Evolutionary conservation across 1,284 basidiomycete species (phyloP).

Genomic region (Tylopilus sp.): DNA sequence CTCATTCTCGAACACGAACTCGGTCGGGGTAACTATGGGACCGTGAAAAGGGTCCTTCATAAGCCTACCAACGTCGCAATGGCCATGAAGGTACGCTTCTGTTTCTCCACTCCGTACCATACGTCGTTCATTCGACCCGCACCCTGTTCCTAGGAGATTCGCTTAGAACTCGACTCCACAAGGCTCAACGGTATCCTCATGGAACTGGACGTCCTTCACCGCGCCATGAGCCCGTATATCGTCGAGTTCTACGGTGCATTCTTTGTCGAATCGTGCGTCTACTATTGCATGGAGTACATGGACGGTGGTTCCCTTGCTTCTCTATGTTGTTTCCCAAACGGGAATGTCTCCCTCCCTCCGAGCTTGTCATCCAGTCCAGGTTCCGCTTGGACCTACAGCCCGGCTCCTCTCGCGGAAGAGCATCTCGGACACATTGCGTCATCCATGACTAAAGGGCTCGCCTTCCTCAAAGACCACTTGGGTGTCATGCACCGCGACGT

Average conservation of each 20-base stretch:
- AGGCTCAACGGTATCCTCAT: slow-evolving; percentile 97
- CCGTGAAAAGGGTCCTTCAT: slow-evolving; percentile 93
- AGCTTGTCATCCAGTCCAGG: slow-evolving; percentile 33
- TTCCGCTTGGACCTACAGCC: slow-evolving; percentile 35
- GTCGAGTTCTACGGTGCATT: slow-evolving; percentile 99
- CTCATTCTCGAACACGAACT: slow-evolving; percentile 90
- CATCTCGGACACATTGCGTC: slow-evolving; percentile 77
- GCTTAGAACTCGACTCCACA: slow-evolving; percentile 92
- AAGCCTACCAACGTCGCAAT: slow-evolving; percentile 93
- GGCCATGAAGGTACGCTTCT: slow-evolving; percentile 88
- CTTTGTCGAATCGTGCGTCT: slow-evolving; percentile 97
- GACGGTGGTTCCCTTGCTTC: slow-evolving; percentile 94
- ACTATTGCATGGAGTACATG: slow-evolving; percentile 99
- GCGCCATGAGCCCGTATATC: slow-evolving; percentile 86
- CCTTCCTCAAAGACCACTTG: slow-evolving; percentile 93
- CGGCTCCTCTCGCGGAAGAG: slow-evolving; percentile 32
- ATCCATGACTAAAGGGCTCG: slow-evolving; percentile 86
- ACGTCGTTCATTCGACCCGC: slow-evolving; percentile 8
- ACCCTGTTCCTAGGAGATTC: slow-evolving; percentile 75
- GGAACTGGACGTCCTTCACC: slow-evolving; percentile 97
- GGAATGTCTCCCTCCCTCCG: slow-evolving; percentile 35
- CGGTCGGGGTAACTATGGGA: slow-evolving; percentile 96
- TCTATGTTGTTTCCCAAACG: slow-evolving; percentile 46
- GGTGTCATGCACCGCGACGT: slow-evolving; percentile 98
- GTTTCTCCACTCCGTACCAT: slow-evolving; percentile 3